Conservation (phyloP, 768 basidiomycete genomes). For the Serendipita indica region DNA sequence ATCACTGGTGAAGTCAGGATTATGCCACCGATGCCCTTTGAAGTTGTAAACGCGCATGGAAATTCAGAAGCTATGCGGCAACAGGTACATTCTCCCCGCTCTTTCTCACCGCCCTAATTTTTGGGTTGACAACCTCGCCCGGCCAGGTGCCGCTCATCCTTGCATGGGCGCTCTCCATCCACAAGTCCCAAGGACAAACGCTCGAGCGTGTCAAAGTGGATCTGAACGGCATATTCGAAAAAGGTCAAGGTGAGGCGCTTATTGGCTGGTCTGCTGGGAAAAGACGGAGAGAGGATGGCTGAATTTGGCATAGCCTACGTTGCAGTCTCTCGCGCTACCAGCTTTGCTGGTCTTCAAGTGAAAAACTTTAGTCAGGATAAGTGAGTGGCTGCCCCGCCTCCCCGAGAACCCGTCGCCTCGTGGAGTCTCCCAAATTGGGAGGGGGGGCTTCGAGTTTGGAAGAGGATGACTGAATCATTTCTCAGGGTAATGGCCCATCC, state of each 20-base stretch:
- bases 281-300: neutral
- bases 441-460: neutral
- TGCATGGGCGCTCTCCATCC: conserved; percentile 17
- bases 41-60: conserved; percentile 45
- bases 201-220: conserved; percentile 17
- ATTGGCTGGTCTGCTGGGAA: neutral
- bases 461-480: neutral
- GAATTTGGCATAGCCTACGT: conserved; percentile 10
- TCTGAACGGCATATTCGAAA: conserved; percentile 16
- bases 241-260: conserved; percentile 34
- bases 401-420: neutral
- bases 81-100: conserved; percentile 30
- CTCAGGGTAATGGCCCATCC: conserved; percentile 3
- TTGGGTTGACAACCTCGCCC: neutral
- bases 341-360: conserved; percentile 16
- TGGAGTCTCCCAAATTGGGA: neutral
- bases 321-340: conserved; percentile 16
- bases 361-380: conserved; percentile 14
- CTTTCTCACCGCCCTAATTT: neutral
- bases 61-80: conserved; percentile 41
- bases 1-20: conserved; percentile 32
- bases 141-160: conserved; percentile 17
- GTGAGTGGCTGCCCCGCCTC: conserved; percentile 10
- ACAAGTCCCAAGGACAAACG: conserved; percentile 19
- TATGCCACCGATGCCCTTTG: conserved; percentile 44